phyloP scores from a whole-genome alignment of 495 filamentous ascomycete species.

The Penicillium nucicola region DNA sequence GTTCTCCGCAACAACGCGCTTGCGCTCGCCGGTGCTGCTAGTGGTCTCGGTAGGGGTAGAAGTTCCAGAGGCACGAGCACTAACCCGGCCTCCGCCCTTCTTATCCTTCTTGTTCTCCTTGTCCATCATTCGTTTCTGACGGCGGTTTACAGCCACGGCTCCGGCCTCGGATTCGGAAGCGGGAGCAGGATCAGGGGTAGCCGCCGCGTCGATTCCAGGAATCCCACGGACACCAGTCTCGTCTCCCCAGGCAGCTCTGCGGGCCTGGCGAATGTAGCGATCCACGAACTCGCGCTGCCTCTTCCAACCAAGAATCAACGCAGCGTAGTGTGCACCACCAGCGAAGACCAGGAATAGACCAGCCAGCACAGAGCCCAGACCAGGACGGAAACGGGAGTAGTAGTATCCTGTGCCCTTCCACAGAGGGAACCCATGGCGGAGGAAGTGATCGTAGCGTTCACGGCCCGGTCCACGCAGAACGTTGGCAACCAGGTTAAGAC shows the following conservation, averaged over 20 bases:
- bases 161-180: conserved; percentile 32
- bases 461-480: conserved; percentile 77
- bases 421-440: conserved; percentile 87
- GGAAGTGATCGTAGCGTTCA: conserved; percentile 93
- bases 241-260: conserved; percentile 85
- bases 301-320: conserved; percentile 79
- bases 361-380: conserved; percentile 75
- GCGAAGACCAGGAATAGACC: conserved; percentile 84
- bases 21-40: conserved; percentile 63
- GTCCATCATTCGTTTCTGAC: conserved; percentile 84
- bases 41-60: conserved; percentile 46
- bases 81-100: conserved; percentile 37
- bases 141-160: conserved; percentile 70
- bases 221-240: conserved; percentile 62
- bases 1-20: conserved; percentile 85
- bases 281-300: conserved; percentile 87
- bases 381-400: conserved; percentile 89
- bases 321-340: conserved; percentile 80
- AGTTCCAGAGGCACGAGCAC: conserved; percentile 41
- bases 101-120: conserved; percentile 71
- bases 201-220: conserved; percentile 58
- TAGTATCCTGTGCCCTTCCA: conserved; percentile 99
- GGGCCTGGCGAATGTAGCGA: conserved; percentile 85
- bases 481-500: conserved; percentile 76
- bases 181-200: conserved; percentile 33